Evolutionary conservation across 1,284 basidiomycete species (phyloP).

Genomic region (Phylloboletellus chloephorus): DNA sequence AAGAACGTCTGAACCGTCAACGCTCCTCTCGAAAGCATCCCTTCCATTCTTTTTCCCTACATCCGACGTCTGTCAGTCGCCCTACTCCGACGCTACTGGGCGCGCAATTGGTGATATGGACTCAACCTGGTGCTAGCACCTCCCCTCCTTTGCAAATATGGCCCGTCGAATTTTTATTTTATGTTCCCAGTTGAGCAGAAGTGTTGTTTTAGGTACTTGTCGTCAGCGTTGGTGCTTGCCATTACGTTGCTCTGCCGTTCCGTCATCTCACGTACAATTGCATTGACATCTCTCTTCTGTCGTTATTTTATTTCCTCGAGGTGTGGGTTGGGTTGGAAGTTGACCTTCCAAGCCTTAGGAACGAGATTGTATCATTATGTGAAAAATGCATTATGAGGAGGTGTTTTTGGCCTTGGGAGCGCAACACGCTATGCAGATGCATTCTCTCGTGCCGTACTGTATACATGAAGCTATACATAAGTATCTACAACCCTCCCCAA

Average conservation of each 20-base stretch:
- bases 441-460: no score
- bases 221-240: conserved; percentile 27
- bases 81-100: conserved; percentile 10
- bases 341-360: conserved; percentile 29
- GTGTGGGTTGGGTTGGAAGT: conserved; percentile 30
- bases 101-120: conserved; percentile 20
- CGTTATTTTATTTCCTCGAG: conserved; percentile 19
- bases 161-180: conserved; percentile 21
- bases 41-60: conserved; percentile 22
- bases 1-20: conserved; percentile 7
- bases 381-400: no score
- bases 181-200: conserved; percentile 19
- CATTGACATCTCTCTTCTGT: conserved; percentile 12
- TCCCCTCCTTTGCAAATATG: conserved; percentile 29
- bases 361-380: conserved; percentile 9
- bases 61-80: conserved; percentile 11
- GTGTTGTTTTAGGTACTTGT: conserved; percentile 31
- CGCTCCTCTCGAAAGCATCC: conserved; percentile 10
- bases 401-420: no score
- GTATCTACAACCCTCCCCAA: no score
- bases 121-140: conserved; percentile 29
- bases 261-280: conserved; percentile 12
- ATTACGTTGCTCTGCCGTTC: conserved; percentile 21
- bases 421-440: no score
- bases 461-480: neutral